phyloP scores from a whole-genome alignment of 2,329 filamentous ascomycete species.

The Alternaria sp. region DNA sequence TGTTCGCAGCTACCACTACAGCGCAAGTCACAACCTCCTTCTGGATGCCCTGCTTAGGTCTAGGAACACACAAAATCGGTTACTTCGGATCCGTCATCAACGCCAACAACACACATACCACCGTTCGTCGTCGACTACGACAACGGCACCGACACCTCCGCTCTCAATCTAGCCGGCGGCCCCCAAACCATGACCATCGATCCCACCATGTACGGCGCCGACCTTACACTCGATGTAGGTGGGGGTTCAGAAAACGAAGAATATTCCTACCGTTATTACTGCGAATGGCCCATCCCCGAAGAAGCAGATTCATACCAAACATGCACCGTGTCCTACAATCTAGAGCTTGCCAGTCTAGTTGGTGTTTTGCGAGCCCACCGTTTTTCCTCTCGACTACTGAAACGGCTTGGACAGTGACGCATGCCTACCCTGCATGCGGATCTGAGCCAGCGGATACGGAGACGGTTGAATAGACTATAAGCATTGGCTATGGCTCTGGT shows the following conservation, averaged over 20 bases:
- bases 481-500: neutral
- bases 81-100: constrained; percentile 1
- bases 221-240: neutral
- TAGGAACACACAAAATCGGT: neutral
- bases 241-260: rapidly evolving
- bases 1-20: neutral
- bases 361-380: neutral
- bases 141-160: neutral
- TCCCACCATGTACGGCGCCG: neutral
- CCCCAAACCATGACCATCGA: constrained; percentile 1
- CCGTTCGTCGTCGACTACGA: neutral
- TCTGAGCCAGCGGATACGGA: neutral
- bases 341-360: rapidly evolving
- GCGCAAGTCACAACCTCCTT: constrained; percentile 11
- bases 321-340: neutral
- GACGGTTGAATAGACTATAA: neutral
- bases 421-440: neutral
- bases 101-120: constrained; percentile 4
- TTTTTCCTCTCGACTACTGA: rapidly evolving
- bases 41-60: neutral
- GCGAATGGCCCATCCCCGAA: neutral
- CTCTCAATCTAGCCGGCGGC: neutral
- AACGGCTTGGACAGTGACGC: rapidly evolving
- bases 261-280: neutral
- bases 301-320: neutral